phyloP scores from a whole-genome alignment of 2,329 filamentous ascomycete genomes.

The Ophiostoma quercus region DNA sequence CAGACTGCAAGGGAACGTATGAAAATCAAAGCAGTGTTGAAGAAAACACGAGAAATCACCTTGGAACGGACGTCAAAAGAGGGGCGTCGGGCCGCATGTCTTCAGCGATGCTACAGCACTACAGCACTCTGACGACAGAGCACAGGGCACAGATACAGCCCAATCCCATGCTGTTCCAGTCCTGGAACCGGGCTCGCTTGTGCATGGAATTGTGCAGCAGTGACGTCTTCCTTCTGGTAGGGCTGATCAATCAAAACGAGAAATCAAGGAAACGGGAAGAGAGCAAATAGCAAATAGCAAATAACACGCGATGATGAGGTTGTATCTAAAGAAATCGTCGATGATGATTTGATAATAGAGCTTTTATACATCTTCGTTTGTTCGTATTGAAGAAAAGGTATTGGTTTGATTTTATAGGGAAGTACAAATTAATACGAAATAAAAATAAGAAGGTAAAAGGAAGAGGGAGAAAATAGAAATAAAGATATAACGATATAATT shows the following conservation, averaged over 20 bases:
- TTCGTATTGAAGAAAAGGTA: too few relatives aligned
- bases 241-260: conserved; percentile 1
- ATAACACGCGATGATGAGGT: neutral
- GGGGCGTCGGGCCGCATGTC: neutral
- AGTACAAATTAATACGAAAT: too few relatives aligned
- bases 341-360: too few relatives aligned
- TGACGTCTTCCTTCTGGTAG: neutral
- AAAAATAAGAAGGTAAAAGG: too few relatives aligned
- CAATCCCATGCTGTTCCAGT: neutral
- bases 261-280: neutral
- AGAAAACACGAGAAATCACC: neutral
- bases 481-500: too few relatives aligned
- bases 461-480: neutral
- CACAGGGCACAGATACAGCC: neutral
- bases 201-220: neutral
- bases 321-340: too few relatives aligned
- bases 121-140: neutral
- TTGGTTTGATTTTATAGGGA: too few relatives aligned
- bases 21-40: neutral
- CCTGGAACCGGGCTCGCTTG: neutral
- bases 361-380: too few relatives aligned
- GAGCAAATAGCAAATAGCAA: neutral
- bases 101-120: neutral
- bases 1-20: neutral
- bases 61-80: neutral